Percentiles rank a stretch among this genome's conserved stretches.
Evolutionary conservation across 2,329 filamentous ascomycete species (phyloP).

Genomic region (Arthrobotrys sphaeroides): DNA sequence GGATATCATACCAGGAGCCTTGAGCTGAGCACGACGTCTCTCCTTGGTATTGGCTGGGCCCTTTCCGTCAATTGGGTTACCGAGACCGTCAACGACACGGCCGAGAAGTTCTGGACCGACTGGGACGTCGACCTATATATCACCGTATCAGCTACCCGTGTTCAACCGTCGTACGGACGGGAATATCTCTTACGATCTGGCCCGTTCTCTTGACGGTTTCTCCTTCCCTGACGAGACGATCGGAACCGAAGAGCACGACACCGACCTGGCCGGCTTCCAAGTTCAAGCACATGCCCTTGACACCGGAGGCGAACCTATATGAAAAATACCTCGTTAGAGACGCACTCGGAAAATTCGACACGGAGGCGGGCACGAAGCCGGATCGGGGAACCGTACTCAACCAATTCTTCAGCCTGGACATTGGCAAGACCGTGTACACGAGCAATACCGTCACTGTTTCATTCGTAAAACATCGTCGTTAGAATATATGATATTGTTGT

Average conservation of each 20-base stretch:
- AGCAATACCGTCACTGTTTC: conserved; percentile 96
- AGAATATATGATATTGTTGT: conserved; percentile 24
- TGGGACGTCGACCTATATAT: conserved; percentile 89
- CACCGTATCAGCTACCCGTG: conserved; percentile 24
- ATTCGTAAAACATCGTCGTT: conserved; percentile 59
- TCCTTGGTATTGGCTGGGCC: conserved; percentile 91
- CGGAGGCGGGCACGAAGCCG: conserved; percentile 23
- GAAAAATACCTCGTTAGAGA: conserved; percentile 52
- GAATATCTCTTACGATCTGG: conserved; percentile 81
- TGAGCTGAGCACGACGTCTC: conserved; percentile 96
- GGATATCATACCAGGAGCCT: conserved; percentile 78
- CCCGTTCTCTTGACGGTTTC: conserved; percentile 99
- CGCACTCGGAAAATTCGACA: conserved; percentile 22
- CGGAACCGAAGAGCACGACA: conserved; percentile 99
- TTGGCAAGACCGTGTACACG: conserved; percentile 99
- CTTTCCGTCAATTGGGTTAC: conserved; percentile 99
- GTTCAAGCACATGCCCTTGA: conserved; percentile 99
- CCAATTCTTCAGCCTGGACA: conserved; percentile 99
- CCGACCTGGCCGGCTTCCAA: conserved; percentile 99
- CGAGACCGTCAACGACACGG: conserved; percentile 97
- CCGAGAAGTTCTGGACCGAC: conserved; percentile 92
- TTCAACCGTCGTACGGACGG: background rate
- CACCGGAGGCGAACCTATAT: conserved; percentile 93
- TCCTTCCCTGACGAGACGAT: conserved; percentile 99
- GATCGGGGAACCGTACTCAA: conserved; percentile 79